phyloP scores from a whole-genome alignment of 1,284 basidiomycete genomes.

The Abortiporus biennis region DNA sequence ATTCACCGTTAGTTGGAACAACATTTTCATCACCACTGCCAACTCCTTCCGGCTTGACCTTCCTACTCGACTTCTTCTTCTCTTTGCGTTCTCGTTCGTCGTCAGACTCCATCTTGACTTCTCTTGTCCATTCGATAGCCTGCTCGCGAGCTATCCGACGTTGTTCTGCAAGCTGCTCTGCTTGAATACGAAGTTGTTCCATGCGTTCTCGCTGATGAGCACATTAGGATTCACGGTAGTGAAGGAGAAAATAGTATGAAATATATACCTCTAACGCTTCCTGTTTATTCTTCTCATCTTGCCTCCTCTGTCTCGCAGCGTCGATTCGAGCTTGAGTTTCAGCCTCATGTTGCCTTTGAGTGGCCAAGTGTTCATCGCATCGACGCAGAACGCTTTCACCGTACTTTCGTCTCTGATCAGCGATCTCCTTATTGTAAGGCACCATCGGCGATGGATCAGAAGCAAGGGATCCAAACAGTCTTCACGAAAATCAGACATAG shows the following conservation, averaged over 20 bases:
- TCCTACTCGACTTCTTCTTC: slow-evolving; percentile 54
- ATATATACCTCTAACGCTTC: slow-evolving; percentile 53
- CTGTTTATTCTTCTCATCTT: slow-evolving; percentile 57
- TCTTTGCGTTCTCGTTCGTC: slow-evolving; percentile 67
- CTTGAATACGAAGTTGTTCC: slow-evolving; percentile 54
- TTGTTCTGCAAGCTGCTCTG: slow-evolving; percentile 69
- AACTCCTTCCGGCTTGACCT: slow-evolving; percentile 27
- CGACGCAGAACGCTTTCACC: slow-evolving; percentile 79
- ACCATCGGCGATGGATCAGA: slow-evolving; percentile 62
- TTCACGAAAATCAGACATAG: slow-evolving; percentile 23
- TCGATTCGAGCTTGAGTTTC: slow-evolving; percentile 72
- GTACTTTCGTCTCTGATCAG: slow-evolving; percentile 84
- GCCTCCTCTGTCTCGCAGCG: slow-evolving; percentile 60
- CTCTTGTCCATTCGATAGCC: slow-evolving; percentile 68
- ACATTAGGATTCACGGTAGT: neutral
- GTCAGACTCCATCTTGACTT: slow-evolving; percentile 63
- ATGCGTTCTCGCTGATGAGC: slow-evolving; percentile 40
- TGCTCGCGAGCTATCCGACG: slow-evolving; percentile 74
- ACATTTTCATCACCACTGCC: slow-evolving; percentile 59
- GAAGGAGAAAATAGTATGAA: neutral
- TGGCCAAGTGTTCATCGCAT: slow-evolving; percentile 70
- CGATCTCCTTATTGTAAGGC: slow-evolving; percentile 84
- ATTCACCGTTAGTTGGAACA: slow-evolving; percentile 13
- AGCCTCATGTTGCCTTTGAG: slow-evolving; percentile 71
- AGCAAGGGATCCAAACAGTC: slow-evolving; percentile 79